These are phyloP conservation scores for Endotrypanum monterogeii DNA, from an alignment of 208 protist species.

Conservation along the genomic window DNA sequence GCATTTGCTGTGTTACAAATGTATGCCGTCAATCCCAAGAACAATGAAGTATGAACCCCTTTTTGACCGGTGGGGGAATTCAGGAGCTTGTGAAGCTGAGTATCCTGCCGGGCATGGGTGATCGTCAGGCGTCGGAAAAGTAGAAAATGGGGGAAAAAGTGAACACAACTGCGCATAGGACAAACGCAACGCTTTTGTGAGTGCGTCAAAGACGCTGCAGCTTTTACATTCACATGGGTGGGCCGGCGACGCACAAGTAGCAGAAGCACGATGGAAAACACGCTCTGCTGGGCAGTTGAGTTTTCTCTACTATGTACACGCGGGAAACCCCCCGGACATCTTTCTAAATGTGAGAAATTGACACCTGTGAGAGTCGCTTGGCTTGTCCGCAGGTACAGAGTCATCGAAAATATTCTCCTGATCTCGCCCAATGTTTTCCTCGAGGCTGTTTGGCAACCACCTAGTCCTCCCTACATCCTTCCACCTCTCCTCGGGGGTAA, in stretches of 20 bases:
- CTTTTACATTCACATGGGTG: neutral
- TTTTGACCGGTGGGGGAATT: no score
- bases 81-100: no score
- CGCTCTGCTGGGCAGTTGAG: neutral
- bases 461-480: no score
- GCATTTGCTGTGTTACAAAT: no score
- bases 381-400: neutral
- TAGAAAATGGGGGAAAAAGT: no score
- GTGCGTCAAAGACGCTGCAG: neutral
- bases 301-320: neutral
- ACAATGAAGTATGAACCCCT: no score
- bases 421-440: no score
- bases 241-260: neutral
- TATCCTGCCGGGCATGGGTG: no score
- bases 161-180: neutral
- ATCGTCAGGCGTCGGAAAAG: no score
- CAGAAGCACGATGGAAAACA: neutral
- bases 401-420: neutral
- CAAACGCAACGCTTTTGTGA: neutral
- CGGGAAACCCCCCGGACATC: neutral
- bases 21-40: no score
- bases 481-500: no score
- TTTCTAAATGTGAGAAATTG: neutral
- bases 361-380: neutral
- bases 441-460: no score